These are phyloP conservation scores for Telfairia occidentalis DNA, from an alignment of 331 rosid species.

Conservation along the genomic window DNA sequence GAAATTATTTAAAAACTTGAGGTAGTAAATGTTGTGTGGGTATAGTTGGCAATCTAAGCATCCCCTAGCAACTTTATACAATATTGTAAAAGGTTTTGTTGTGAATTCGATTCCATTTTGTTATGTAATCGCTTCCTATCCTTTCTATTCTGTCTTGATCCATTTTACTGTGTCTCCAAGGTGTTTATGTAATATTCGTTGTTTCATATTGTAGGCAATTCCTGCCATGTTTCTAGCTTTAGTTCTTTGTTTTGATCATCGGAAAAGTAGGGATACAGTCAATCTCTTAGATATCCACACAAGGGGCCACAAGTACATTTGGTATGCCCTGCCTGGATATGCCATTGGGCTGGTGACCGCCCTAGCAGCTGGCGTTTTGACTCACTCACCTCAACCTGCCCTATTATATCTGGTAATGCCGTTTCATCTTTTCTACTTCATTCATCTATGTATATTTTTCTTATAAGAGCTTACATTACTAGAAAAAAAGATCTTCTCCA, in stretches of 20 bases:
- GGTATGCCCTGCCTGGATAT: constrained; percentile 97
- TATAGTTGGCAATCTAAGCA: background rate
- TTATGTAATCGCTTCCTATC: background rate
- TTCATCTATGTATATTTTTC: background rate
- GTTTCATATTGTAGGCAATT: constrained; percentile 54
- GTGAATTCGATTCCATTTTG: background rate
- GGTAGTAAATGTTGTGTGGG: background rate
- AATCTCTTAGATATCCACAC: constrained; percentile 58
- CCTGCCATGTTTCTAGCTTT: constrained; percentile 94
- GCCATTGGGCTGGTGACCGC: constrained; percentile 83
- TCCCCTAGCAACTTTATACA: background rate
- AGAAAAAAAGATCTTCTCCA: background rate
- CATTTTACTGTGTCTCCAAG: background rate
- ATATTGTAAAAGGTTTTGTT: background rate
- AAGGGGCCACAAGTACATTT: constrained; percentile 90
- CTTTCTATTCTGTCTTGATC: background rate
- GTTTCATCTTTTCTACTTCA: background rate
- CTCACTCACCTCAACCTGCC: constrained; percentile 80
- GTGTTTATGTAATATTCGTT: background rate
- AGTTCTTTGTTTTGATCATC: constrained; percentile 81
- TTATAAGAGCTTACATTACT: background rate
- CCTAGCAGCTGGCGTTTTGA: constrained; percentile 86
- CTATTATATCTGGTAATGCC: constrained; percentile 59
- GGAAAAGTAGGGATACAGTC: constrained; percentile 59
- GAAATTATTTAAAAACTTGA: background rate